Evolutionary conservation across 768 basidiomycete species (phyloP).

Genomic region (Daedaleopsis nitida): DNA sequence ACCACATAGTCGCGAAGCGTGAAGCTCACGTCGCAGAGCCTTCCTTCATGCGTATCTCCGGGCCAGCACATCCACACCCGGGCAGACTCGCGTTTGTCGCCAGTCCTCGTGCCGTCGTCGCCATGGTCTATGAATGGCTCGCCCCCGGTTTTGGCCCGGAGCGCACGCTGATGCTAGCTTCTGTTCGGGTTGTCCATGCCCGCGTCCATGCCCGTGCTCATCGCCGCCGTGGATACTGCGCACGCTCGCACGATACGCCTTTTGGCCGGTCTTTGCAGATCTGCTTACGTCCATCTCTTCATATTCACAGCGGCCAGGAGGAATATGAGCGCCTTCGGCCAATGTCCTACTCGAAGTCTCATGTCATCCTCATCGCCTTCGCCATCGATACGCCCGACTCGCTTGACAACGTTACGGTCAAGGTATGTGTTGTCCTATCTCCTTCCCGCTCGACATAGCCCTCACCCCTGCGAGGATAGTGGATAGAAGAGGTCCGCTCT

Average conservation of each 20-base stretch:
- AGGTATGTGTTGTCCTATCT: constrained; percentile 49
- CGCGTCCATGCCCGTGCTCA: background rate
- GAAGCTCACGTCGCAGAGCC: background rate
- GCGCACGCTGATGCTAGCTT: background rate
- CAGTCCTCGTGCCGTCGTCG: background rate
- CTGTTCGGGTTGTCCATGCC: background rate
- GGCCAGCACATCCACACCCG: background rate
- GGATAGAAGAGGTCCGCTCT: constrained; percentile 98
- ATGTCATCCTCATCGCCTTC: constrained; percentile 98
- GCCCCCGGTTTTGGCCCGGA: background rate
- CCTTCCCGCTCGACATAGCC: background rate
- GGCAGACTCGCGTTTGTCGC: background rate
- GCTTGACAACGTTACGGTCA: constrained; percentile 91
- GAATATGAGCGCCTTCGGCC: constrained; percentile 98
- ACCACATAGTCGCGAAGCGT: background rate
- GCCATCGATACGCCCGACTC: constrained; percentile 96
- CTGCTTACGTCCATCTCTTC: constrained; percentile 17
- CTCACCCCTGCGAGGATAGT: constrained; percentile 47
- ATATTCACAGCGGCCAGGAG: constrained; percentile 81
- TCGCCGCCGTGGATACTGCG: background rate
- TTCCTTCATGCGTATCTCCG: background rate
- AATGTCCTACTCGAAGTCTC: constrained; percentile 96
- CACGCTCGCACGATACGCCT: constrained; percentile 1
- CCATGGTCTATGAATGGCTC: background rate
- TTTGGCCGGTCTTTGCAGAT: background rate